A percentile compares a stretch with the other conserved stretches of the same genome.
phyloP scores from a whole-genome alignment of 495 filamentous ascomycete species.

The Lophiostoma macrostomum region DNA sequence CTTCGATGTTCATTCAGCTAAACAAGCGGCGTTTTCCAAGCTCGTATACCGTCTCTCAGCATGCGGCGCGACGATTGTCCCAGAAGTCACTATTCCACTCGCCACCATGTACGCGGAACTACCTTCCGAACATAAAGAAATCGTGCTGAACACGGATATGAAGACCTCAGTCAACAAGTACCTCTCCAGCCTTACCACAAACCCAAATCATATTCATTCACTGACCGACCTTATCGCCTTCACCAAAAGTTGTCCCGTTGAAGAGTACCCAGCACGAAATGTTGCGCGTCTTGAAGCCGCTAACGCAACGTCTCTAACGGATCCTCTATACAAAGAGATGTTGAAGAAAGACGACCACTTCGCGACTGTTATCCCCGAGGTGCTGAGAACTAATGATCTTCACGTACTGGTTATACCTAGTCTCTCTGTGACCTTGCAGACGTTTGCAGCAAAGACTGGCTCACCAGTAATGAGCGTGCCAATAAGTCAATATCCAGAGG shows the following conservation, averaged over 20 bases:
- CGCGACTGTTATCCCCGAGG: background rate
- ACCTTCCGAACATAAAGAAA: constrained; percentile 12
- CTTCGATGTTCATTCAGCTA: too few relatives aligned
- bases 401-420: background rate
- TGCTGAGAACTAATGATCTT: background rate
- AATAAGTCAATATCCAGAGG: too few relatives aligned
- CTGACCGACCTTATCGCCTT: constrained; percentile 44
- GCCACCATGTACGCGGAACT: constrained; percentile 34
- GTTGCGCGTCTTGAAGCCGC: constrained; percentile 1
- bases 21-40: too few relatives aligned
- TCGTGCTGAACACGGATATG: constrained; percentile 36
- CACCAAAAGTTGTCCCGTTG: constrained; percentile 44
- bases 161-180: constrained; percentile 32
- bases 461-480: background rate
- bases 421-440: background rate
- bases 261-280: constrained; percentile 50
- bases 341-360: background rate
- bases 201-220: constrained; percentile 37
- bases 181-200: constrained; percentile 39
- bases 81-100: constrained; percentile 49
- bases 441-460: background rate
- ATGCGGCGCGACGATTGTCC: constrained; percentile 50
- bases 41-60: too few relatives aligned
- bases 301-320: background rate
- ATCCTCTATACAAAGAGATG: background rate